phyloP scores from a whole-genome alignment of 129 eudicot genomes.

The Saposhnikovia divaricata region DNA sequence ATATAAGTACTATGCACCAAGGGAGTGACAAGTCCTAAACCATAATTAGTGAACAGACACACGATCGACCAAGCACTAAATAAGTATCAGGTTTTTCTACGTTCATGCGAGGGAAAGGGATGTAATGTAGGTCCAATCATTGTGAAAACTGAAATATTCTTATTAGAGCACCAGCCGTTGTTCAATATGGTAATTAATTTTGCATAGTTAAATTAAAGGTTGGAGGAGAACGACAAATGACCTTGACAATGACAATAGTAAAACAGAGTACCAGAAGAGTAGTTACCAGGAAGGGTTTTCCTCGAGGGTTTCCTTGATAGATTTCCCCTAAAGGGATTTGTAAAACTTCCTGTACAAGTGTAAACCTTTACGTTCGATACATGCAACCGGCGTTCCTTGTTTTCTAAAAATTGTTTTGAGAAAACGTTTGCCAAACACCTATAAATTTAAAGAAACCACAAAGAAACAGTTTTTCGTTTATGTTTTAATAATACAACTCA shows the following conservation, averaged over 20 bases:
- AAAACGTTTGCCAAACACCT: too few species aligned
- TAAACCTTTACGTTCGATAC: conserved; percentile 24
- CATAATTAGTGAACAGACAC: neutral
- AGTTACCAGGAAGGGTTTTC: conserved; percentile 76
- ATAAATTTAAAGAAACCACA: too few species aligned
- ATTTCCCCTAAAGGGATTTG: conserved; percentile 56
- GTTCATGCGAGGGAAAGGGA: neutral
- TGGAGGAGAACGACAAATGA: neutral
- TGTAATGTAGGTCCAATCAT: too few species aligned
- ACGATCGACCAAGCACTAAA: neutral
- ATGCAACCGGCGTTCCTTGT: too few species aligned
- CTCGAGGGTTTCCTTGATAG: conserved; percentile 46
- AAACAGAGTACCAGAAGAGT: neutral
- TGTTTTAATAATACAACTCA: too few species aligned
- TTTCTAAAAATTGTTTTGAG: too few species aligned
- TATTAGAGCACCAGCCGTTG: neutral
- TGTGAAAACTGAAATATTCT: neutral
- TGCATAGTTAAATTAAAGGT: neutral
- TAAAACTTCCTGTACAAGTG: conserved; percentile 50
- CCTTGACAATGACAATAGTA: neutral
- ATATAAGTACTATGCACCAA: neutral
- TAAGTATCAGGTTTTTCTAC: neutral
- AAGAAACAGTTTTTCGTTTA: too few species aligned
- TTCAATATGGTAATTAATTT: neutral
- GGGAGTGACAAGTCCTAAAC: neutral